Evolutionary conservation across 768 basidiomycete genomes (phyloP).

Genomic region (Suillus bovinus): DNA sequence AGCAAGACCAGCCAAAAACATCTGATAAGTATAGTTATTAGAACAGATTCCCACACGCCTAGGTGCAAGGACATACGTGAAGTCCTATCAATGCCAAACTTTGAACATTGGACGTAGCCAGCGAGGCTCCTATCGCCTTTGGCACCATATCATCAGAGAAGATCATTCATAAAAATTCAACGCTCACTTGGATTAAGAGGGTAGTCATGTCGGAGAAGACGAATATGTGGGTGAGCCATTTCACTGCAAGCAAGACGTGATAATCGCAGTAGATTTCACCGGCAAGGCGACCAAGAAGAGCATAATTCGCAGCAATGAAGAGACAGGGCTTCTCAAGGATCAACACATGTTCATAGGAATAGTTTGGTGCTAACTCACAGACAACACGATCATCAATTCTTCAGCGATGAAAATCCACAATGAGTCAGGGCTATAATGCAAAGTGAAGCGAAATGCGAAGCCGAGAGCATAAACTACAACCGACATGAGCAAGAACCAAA

Average conservation of each 20-base stretch:
- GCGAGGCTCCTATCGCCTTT: conserved; percentile 49
- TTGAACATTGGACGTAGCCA: conserved; percentile 42
- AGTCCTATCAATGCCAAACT: conserved; percentile 32
- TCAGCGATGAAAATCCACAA: conserved; percentile 53
- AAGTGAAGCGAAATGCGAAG: conserved; percentile 53
- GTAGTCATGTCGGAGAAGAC: conserved; percentile 63
- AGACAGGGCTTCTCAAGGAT: conserved; percentile 58
- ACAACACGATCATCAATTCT: conserved; percentile 61
- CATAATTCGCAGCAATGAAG: conserved; percentile 70
- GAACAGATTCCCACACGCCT: not conserved
- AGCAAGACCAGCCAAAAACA: conserved; percentile 58
- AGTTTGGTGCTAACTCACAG: conserved; percentile 30
- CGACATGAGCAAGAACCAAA: not conserved
- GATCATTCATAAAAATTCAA: not conserved
- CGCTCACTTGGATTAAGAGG: conserved; percentile 60
- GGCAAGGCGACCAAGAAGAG: conserved; percentile 65
- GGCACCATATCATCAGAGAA: not conserved
- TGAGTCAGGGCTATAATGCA: conserved; percentile 54
- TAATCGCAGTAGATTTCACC: conserved; percentile 45
- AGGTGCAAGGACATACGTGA: conserved; percentile 33
- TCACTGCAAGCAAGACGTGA: conserved; percentile 48
- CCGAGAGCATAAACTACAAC: conserved; percentile 58
- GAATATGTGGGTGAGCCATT: conserved; percentile 57
- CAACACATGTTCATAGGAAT: not conserved
- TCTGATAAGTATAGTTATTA: conserved; percentile 31